Evolutionary conservation across 1,284 basidiomycete species (phyloP), one percentile per base, ranked within the genome.

Genomic region (Tylopilus orsonianus): DNA sequence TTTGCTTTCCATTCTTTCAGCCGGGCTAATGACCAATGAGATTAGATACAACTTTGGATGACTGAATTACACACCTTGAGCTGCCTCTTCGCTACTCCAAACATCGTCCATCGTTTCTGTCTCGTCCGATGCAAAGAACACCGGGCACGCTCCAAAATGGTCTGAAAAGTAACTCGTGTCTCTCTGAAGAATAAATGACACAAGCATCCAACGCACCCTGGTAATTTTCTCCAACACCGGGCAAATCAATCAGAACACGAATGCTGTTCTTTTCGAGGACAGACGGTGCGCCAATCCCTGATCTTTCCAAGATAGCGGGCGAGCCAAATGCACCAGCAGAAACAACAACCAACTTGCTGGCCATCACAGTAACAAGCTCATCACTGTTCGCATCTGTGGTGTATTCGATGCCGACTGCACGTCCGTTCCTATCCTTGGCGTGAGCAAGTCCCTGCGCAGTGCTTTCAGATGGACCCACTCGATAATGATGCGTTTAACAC

Each of bases 321-420:
- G 79, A 79, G 4, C 80, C 81, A 41, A 82, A 78, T 0, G 80
- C 61, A 1, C 81, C 81, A 1, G 72, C 71, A 10, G 76, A 71
- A 16, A 82, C 38, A 4, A 82, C 69, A 0, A 82, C 73, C 1
- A 80, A 60, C 13, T 66, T 71, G 18, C 66, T 68, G 2, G 77
- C 77, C 22, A 50, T 61, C 3, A 67, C 75, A 2, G 56, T 58
- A n/a, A 53, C 49, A 1, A 62, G 53, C 33, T 59, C 50, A 10
- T 5, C 23, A 2, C 57, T 46, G 18, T 55, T 58, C 2, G 44
- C 57, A 40, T 77, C 77, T 48, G 71, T 60, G 7, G 72, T 56
- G 52, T 80, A 83, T 59, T 83, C 78, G 8, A 85, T 73, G 0
- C 83, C 82, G 3, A 75, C 70, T 3, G 81, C 82, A 16, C 71